Base-by-base conservation (phyloP, 2,329 filamentous ascomycete genomes). In the Pseudovirgaria hyperparasitica region DNA sequence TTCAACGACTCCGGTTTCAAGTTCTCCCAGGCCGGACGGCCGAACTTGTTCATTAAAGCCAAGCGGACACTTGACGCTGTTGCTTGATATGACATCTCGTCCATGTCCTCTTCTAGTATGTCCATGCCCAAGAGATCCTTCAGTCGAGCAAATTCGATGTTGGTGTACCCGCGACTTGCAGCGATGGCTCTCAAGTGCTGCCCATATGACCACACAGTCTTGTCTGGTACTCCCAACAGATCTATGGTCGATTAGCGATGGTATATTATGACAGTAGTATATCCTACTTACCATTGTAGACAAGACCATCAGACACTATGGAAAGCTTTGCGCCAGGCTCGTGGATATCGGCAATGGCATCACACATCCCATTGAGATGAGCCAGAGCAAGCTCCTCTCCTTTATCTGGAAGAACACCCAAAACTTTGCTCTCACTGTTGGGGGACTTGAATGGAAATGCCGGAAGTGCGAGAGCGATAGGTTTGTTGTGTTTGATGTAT, bases 361-460 rank as follows among this genome's bases (percentile, higher is more conserved):
- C 43, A 22, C 57, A 60, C 14, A 62, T 37, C 1, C 44, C 45
- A 22, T 60, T 54, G 27, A 63, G 36, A 24, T 54, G 52, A 4
- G 41, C 37, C 7, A 62, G 40, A 3, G 58, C 55, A 16, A 62
- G 28, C 20, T 58, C 52, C 29, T 62, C 58, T 4, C 49, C 58
- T n/a, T 55, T 42, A 24, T 62, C 58, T 0, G 58, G 58, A 3
- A 60, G 36, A 1, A 30, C 33, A 2, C 58, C 68, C n/a, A 74
- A 45, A 0, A 70, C 66, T 29, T 76, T 76, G 20, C 58, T 50
- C 1, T 40, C 40, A 0, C 52, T 57, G 36, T 74, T 74, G n/a
- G 70, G 63, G 0, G 66, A 72, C 37, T 75, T 75, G 55, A 71
- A 74, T 0, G 71, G 70, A 23, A 74, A 75, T 0, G 67, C 69